Evolutionary conservation across 495 filamentous ascomycete species (phyloP), one percentile per base, ranked within the genome.

Genomic region (Mycothermus thermophilus): DNA sequence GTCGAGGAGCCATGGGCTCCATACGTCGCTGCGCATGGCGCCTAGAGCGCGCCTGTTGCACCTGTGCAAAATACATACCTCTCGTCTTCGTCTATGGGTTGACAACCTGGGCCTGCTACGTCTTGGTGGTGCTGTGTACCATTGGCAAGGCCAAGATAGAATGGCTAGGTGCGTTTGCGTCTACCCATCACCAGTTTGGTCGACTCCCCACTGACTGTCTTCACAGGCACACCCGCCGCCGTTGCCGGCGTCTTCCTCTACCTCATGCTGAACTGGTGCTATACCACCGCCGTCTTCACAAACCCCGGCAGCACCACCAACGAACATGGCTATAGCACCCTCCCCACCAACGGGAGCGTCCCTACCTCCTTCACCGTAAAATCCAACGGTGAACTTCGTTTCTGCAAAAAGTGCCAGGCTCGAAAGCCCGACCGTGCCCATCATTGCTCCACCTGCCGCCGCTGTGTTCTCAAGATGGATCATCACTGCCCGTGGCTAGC

Each of bases 401-500:
- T 79, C 62, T 97, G 90, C 66, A 96, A 96, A 63, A 97, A 97
- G 61, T 97, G 90, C 58, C 78, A 88, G 58, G 75, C 74, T 20
- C 73, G 75, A 33, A 97, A 97, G 61, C 90, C 90, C 27, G 92
- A 96, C 59, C 87, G 90, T 19, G 75, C 92, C 22, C 90, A 97
- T 53, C 90, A 97, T 64, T 97, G 90, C 67, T 88, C 80, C 9
- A 83, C 83, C 10, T 97, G 90, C 58, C 74, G 77, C 37, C 76
- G 79, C 41, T 97, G 90, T 54, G 88, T 97, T 8, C 65, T 96
- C 51, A 96, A 96, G 60, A 97, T 97, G 90, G 90, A 97, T 55
- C 90, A 97, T 56, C 90, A 97, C 61, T 97, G 90, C 48, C 90
- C 90, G 5, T 97, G 90, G 90, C 69, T 96, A 30, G 90, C 92